Base-by-base conservation (phyloP, 2,329 filamentous ascomycete species). In the Lachnum nothofagi region DNA sequence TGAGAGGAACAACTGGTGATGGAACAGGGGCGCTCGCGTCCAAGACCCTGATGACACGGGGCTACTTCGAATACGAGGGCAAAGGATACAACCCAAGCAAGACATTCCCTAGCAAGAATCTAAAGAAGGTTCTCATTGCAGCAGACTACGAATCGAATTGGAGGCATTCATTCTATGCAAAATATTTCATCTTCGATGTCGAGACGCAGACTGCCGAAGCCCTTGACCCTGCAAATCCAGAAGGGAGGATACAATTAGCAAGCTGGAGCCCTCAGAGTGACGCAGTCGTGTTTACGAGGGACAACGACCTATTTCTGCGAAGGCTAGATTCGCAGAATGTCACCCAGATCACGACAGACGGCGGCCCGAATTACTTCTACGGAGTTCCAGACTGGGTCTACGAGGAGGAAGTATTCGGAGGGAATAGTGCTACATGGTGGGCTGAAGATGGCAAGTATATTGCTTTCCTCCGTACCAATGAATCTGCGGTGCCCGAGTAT, bases 361-460 rank as follows among this genome's bases (percentile, higher is more conserved):
- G 94, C 10, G 88, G 91, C 0, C 74, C 82, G 0, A 83, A 97
- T 59, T 81, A 93, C 51, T 98, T 98, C 68, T 96, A 98, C 61
- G 93, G 93, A 16, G 82, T 96, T 17, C 93, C 93, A 0, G 94
- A 98, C 67, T 98, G 93, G 93, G 93, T 97, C 0, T 95, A 95
- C 62, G 88, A 94, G 64, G 75, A 78, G 59, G 89, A 95, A 66
- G 88, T 95, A 3, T 88, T 97, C 54, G 68, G 73, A 12, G 85
- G 80, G 1, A 86, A 88, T 59, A 88, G 80, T 53, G 91, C 88
- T 4, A 94, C 91, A 1, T 98, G 94, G 93, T 98, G 91, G 91
- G 91, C 89, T 27, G 78, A 84, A 29, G 88, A 94, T 65, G 93
- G 91, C 44, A 85, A 89, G 60, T 95, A 87, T 64, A 71, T 98